Percentiles rank a stretch among this genome's conserved stretches.
phyloP scores from a whole-genome alignment of 2,329 filamentous ascomycete species.

The Pseudocercospora vitis region DNA sequence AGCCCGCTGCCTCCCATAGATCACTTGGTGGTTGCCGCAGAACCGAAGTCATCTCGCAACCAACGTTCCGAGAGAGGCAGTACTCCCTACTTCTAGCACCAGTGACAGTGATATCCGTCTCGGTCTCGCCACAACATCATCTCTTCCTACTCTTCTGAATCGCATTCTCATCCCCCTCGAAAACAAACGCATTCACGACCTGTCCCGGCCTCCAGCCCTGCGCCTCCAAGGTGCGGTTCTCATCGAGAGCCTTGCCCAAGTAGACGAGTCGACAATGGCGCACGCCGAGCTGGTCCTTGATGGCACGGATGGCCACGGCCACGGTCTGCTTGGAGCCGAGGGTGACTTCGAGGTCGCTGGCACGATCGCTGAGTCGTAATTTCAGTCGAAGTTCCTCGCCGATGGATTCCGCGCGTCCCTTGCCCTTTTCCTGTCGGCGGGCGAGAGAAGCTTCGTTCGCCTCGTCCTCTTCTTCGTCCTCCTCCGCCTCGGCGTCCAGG shows the following conservation, averaged over 20 bases:
- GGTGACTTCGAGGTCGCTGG: conserved; percentile 41
- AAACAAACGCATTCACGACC: conserved; percentile 73
- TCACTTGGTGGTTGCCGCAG: too few relatives aligned
- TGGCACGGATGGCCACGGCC: conserved; percentile 59
- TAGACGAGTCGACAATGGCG: conserved; percentile 70
- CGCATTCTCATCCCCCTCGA: conserved; percentile 6
- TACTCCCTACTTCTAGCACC: too few relatives aligned
- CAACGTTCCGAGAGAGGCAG: too few relatives aligned
- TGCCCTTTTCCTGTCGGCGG: conserved; percentile 35
- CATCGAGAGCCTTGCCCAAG: conserved; percentile 75
- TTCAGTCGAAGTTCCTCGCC: conserved; percentile 37
- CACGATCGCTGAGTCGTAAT: conserved; percentile 42
- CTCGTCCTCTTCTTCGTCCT: conserved; percentile 22
- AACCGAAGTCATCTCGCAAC: too few relatives aligned
- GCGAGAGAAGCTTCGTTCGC: conserved; percentile 1
- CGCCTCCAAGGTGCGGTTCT: conserved; percentile 61
- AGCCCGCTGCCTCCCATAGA: too few relatives aligned
- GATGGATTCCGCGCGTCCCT: conserved; percentile 36
- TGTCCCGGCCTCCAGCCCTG: conserved; percentile 77
- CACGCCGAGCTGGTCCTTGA: conserved; percentile 65
- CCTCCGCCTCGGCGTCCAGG: conserved; percentile 24
- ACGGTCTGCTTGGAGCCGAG: conserved; percentile 56
- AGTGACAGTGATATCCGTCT: too few relatives aligned
- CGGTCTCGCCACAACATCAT: background rate
- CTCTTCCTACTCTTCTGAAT: conserved; percentile 5